phyloP scores from a whole-genome alignment of 2,329 filamentous ascomycete species.

The Talaromyces sp. region DNA sequence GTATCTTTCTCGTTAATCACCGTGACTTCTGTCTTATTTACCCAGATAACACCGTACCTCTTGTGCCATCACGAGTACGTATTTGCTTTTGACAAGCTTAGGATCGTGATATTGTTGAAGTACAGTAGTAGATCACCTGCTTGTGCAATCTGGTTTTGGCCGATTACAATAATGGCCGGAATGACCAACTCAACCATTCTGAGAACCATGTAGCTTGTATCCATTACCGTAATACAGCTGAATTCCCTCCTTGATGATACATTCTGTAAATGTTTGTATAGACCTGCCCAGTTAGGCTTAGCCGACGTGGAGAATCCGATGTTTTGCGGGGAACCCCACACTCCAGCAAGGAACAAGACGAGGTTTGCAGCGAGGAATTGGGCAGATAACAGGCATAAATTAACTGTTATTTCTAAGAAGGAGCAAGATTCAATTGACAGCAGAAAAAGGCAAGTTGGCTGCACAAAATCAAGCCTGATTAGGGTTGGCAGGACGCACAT shows the following conservation, averaged over 20 bases:
- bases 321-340: background rate
- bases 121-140: no score
- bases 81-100: no score
- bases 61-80: no score
- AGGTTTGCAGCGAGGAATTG: background rate
- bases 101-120: no score
- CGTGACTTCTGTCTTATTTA: no score
- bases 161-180: no score
- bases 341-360: background rate
- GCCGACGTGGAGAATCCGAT: background rate
- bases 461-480: background rate
- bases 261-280: background rate
- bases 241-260: background rate
- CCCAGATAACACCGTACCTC: no score
- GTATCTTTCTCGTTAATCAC: no score
- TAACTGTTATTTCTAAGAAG: background rate
- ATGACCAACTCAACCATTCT: no score
- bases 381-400: background rate
- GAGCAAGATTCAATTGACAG: background rate
- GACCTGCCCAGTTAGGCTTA: background rate
- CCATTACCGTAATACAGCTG: no score
- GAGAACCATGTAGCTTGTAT: no score
- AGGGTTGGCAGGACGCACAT: background rate
- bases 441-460: background rate
- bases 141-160: no score